Percentiles rank a stretch among this genome's conserved stretches.
Evolutionary conservation across 2,329 filamentous ascomycete genomes (phyloP).

Genomic region (Calycina herbarum): DNA sequence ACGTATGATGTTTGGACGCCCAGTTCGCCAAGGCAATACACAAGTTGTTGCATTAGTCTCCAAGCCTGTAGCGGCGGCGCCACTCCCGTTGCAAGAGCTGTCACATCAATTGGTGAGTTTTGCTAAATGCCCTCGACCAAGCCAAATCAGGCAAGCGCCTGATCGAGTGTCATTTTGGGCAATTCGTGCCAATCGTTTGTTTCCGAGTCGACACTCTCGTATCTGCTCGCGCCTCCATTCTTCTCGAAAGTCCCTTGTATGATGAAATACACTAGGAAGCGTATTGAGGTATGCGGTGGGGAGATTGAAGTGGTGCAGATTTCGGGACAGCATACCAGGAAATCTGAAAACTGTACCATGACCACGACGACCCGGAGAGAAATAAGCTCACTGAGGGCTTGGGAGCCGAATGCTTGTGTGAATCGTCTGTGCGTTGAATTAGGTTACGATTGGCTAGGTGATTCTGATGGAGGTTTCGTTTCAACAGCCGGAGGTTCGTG

Average conservation of each 20-base stretch:
- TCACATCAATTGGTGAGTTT: neutral
- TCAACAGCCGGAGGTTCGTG: neutral
- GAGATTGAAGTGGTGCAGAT: neutral
- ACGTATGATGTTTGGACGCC: neutral
- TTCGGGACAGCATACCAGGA: neutral
- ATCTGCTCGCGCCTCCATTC: neutral
- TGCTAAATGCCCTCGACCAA: neutral
- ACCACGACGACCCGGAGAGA: neutral
- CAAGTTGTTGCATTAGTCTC: neutral
- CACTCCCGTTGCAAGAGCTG: neutral
- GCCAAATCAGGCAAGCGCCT: neutral
- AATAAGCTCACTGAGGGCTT: neutral
- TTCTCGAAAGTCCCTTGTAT: neutral
- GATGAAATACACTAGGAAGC: neutral
- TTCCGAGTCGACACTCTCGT: neutral
- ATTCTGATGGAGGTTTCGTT: slow-evolving; percentile 4
- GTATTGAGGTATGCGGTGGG: neutral
- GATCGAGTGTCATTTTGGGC: neutral
- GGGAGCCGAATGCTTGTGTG: neutral
- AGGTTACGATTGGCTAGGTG: neutral
- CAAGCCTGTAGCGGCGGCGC: neutral
- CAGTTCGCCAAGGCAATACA: slow-evolving; percentile 1
- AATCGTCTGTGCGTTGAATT: neutral
- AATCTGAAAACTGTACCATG: neutral
- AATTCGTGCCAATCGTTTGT: neutral